Conservation (phyloP, 2,329 filamentous ascomycete species). For the Pseudopithomyces chartarum region DNA sequence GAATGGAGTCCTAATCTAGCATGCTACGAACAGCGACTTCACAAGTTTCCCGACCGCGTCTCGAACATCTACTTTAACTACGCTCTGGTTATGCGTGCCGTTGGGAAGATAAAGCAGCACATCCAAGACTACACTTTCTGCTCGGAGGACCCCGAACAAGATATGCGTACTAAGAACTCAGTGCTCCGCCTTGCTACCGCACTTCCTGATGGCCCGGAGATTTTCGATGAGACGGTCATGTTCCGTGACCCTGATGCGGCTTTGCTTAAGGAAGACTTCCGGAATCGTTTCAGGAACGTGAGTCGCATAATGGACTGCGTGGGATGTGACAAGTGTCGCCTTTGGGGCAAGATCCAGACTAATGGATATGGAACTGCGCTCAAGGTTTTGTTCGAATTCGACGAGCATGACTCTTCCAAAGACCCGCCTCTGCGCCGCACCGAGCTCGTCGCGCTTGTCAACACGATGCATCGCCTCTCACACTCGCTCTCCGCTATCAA, state of each 20-base stretch:
- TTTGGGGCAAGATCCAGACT: slow-evolving; percentile 97
- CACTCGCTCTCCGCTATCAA: slow-evolving; percentile 77
- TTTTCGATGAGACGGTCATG: slow-evolving; percentile 96
- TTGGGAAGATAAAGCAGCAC: slow-evolving; percentile 86
- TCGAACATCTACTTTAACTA: slow-evolving; percentile 99
- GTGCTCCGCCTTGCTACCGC: slow-evolving; percentile 75
- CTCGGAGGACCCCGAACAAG: slow-evolving; percentile 79
- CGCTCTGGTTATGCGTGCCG: slow-evolving; percentile 86
- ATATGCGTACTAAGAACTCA: slow-evolving; percentile 78
- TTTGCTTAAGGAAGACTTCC: slow-evolving; percentile 93
- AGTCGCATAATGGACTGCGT: slow-evolving; percentile 98
- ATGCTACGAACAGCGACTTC: slow-evolving; percentile 87
- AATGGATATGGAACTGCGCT: slow-evolving; percentile 92
- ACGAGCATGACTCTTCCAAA: slow-evolving; percentile 65
- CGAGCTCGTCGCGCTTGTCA: slow-evolving; percentile 91
- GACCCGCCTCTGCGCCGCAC: slow-evolving; percentile 81
- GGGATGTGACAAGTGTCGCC: slow-evolving; percentile 95
- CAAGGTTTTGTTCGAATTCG: slow-evolving; percentile 95
- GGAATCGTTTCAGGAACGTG: slow-evolving; percentile 95
- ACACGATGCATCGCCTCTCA: slow-evolving; percentile 87
- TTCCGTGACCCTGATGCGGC: slow-evolving; percentile 76
- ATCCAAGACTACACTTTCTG: slow-evolving; percentile 89
- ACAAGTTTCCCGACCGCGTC: slow-evolving; percentile 84
- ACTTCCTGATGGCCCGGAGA: slow-evolving; percentile 70
- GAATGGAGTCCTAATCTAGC: slow-evolving; percentile 88